Percentiles rank a stretch among this genome's conserved stretches.
phyloP scores from a whole-genome alignment of 2,329 filamentous ascomycete species.

The Thermothelomyces thermophilus region DNA sequence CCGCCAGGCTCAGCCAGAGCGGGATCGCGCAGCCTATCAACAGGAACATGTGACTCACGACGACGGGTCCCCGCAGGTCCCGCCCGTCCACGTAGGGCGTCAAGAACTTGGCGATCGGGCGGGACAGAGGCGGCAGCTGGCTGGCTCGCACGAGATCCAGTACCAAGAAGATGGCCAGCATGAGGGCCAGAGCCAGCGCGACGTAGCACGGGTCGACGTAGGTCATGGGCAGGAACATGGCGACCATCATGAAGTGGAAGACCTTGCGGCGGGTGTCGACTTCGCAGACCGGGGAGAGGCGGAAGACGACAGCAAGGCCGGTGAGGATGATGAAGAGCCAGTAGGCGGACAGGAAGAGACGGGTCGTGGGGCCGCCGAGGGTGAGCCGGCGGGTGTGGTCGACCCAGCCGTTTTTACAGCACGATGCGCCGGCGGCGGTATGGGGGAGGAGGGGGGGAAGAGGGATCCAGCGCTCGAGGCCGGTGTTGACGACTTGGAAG shows the following conservation, averaged over 20 bases:
- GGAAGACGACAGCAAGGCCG: slow-evolving; percentile 69
- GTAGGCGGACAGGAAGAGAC: slow-evolving; percentile 70
- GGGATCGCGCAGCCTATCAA: slow-evolving; percentile 93
- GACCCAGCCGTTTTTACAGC: slow-evolving; percentile 50
- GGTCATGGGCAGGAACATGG: slow-evolving; percentile 83
- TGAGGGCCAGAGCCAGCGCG: slow-evolving; percentile 69
- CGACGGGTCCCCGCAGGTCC: slow-evolving; percentile 87
- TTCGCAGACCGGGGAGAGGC: slow-evolving; percentile 69
- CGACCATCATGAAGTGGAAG: slow-evolving; percentile 97
- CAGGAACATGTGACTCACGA: slow-evolving; percentile 93
- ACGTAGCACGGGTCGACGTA: slow-evolving; percentile 83
- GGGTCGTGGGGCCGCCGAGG: slow-evolving; percentile 71
- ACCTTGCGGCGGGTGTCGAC: slow-evolving; percentile 95
- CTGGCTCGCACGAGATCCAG: slow-evolving; percentile 85
- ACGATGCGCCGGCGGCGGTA: slow-evolving; percentile 26
- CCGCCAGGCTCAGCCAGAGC: slow-evolving; percentile 79
- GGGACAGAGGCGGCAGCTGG: slow-evolving; percentile 83
- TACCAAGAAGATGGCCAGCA: slow-evolving; percentile 78
- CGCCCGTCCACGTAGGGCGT: slow-evolving; percentile 91
- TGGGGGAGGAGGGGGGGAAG: slow-evolving; percentile 46
- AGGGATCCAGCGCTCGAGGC: slow-evolving; percentile 68
- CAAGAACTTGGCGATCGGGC: slow-evolving; percentile 77
- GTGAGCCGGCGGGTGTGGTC: slow-evolving; percentile 57
- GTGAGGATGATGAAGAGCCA: slow-evolving; percentile 62
- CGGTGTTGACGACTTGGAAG: slow-evolving; percentile 60